A percentile compares a stretch with the other conserved stretches of the same genome.
phyloP scores from a whole-genome alignment of 2,329 filamentous ascomycete genomes.

The Phialocephala sp. region DNA sequence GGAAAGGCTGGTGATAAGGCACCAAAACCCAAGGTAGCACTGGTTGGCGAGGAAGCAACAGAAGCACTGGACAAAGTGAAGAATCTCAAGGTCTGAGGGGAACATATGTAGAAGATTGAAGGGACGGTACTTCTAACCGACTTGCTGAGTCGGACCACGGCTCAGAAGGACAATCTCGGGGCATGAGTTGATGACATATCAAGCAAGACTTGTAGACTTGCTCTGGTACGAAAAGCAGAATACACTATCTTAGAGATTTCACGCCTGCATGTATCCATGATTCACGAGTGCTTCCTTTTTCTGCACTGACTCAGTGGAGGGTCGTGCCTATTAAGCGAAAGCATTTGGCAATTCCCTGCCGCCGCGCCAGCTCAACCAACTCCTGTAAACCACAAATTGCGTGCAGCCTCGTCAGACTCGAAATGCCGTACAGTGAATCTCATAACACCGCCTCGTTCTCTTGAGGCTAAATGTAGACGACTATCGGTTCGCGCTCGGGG shows the following conservation, averaged over 20 bases:
- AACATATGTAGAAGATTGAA: neutral
- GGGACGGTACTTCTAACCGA: neutral
- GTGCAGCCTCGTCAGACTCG: constrained; percentile 3
- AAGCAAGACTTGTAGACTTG: neutral
- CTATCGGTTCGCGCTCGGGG: neutral
- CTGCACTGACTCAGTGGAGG: neutral
- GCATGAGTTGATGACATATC: neutral
- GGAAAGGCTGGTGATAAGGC: constrained; percentile 41
- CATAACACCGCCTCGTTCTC: neutral
- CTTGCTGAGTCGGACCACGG: neutral
- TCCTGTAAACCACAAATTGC: constrained; percentile 18
- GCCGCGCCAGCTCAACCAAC: constrained; percentile 14
- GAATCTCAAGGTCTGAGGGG: constrained; percentile 39
- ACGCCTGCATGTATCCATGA: neutral
- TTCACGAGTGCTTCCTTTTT: neutral
- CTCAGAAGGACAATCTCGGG: neutral
- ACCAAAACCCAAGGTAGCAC: constrained; percentile 39
- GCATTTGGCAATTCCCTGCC: neutral
- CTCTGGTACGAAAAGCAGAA: neutral
- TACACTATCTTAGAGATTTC: neutral
- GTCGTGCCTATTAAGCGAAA: neutral
- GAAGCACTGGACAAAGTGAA: constrained; percentile 46
- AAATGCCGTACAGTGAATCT: neutral
- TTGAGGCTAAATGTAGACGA: constrained; percentile 5
- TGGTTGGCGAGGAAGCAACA: constrained; percentile 36